phyloP scores from a whole-genome alignment of 305 asterid species.

The Striga hermonthica region DNA sequence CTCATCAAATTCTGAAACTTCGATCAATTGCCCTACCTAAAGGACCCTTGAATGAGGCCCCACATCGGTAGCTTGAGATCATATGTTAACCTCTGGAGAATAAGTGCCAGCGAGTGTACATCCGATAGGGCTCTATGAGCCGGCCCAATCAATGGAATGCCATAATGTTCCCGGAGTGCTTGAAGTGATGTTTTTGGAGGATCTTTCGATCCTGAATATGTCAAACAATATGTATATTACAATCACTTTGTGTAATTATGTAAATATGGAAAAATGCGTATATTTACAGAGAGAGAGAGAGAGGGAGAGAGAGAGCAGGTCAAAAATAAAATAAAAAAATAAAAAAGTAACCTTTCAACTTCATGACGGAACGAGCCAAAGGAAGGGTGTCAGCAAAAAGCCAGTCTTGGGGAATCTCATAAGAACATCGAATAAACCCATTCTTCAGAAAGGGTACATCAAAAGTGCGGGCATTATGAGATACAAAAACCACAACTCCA shows the following conservation, averaged over 20 bases:
- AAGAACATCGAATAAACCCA: slow-evolving; percentile 68
- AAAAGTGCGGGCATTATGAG: slow-evolving; percentile 75
- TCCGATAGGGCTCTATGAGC: slow-evolving; percentile 89
- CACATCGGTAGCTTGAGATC: slow-evolving; percentile 54
- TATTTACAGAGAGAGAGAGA: neutral
- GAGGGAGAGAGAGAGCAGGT: neutral
- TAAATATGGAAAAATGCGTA: neutral
- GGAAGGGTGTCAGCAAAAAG: slow-evolving; percentile 66
- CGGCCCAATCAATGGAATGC: slow-evolving; percentile 53
- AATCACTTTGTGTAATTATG: neutral
- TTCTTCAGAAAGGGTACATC: slow-evolving; percentile 78
- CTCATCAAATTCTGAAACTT: neutral
- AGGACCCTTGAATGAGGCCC: slow-evolving; percentile 49
- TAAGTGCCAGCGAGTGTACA: slow-evolving; percentile 58
- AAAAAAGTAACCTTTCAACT: slow-evolving; percentile 51
- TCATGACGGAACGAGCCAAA: slow-evolving; percentile 63
- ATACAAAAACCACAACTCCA: slow-evolving; percentile 70
- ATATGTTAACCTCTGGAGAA: slow-evolving; percentile 64
- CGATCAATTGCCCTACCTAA: slow-evolving; percentile 33
- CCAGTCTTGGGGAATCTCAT: slow-evolving; percentile 75
- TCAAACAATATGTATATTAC: slow-evolving; percentile 17
- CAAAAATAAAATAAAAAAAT: neutral
- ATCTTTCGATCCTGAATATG: slow-evolving; percentile 48
- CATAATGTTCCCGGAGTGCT: slow-evolving; percentile 59
- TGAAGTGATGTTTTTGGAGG: slow-evolving; percentile 44